Base-by-base conservation (phyloP, 2,329 filamentous ascomycete genomes). In the Akanthomyces muscarius region DNA sequence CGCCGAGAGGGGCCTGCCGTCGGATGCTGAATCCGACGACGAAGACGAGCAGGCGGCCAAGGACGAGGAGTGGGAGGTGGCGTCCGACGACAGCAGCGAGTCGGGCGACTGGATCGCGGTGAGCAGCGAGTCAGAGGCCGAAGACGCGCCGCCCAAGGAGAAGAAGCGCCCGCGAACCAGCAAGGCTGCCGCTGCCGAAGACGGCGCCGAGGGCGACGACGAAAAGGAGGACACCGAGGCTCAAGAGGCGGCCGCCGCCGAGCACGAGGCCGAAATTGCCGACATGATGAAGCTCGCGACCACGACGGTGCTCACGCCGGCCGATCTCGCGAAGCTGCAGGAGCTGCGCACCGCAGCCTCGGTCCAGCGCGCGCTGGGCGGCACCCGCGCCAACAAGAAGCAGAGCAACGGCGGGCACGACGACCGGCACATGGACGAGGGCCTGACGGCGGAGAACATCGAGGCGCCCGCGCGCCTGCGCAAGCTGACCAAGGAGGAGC, bases 51-150 rank as follows among this genome's bases (percentile, higher is more conserved):
- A 89, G 62, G 83, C 86, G 30, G 85, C 86, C 10, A 80, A 83
- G 2, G 81, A 80, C 30, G 80, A 80, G 64, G 84, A 82, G 28
- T 88, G 86, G 86, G 86, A 88, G 70, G 80, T 87, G 23, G 84
- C 76, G 38, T 87, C 85, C 1, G 79, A 81, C 54, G 82, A 84
- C 64, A 86, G 84, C 70, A 80, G 79, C 64, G 90, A 91, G 68
- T 94, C 90, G 18, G 92, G 89, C 16, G 94, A 92, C 21, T 98
- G 95, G 95, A 94, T 98, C 72, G 87, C 96, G 69, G 94, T 98
- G 41, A 89, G 87, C 66, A 91, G 97, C 66, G 89, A 63, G 14
- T 36, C 23, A 18, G 61, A 86, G 30, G 91, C 90, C 11, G 93
- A 94, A 51, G 88, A 94, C 67, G 91, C 90, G 44, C 84, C 86